A percentile compares a stretch with the other conserved stretches of the same genome.
Evolutionary conservation across 2,329 filamentous ascomycete species (phyloP).

Genomic region (Fusarium sp.): DNA sequence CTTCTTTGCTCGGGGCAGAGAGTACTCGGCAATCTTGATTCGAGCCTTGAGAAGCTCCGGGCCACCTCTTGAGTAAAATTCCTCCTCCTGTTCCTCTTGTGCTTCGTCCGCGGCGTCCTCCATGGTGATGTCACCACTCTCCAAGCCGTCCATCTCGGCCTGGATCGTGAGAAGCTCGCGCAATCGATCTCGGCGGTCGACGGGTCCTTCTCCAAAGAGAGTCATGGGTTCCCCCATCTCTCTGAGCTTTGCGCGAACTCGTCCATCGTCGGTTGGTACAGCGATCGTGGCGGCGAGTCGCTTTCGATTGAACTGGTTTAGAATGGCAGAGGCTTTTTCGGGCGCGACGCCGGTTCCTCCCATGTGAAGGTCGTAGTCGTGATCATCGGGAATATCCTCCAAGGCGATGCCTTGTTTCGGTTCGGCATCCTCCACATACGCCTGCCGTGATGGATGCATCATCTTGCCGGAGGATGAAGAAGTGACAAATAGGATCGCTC

Average conservation of each 20-base stretch:
- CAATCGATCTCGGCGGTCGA: constrained; percentile 87
- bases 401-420: constrained; percentile 64
- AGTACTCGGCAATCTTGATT: constrained; percentile 83
- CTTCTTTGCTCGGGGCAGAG: constrained; percentile 82
- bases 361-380: constrained; percentile 84
- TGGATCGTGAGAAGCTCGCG: constrained; percentile 83
- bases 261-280: constrained; percentile 92
- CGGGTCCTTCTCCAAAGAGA: constrained; percentile 89
- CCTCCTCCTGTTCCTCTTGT: constrained; percentile 83
- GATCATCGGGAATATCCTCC: constrained; percentile 72
- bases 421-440: constrained; percentile 89
- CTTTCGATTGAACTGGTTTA: constrained; percentile 92
- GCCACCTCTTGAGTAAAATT: constrained; percentile 92
- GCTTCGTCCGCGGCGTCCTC: constrained; percentile 70
- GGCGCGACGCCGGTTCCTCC: constrained; percentile 74
- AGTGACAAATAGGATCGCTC: neutral
- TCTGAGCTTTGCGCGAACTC: constrained; percentile 83
- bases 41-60: constrained; percentile 80
- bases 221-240: constrained; percentile 95
- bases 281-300: constrained; percentile 87
- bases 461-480: constrained; percentile 52
- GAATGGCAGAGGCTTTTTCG: constrained; percentile 85
- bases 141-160: constrained; percentile 69
- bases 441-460: constrained; percentile 91
- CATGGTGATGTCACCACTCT: constrained; percentile 71